Evolutionary conservation across 495 filamentous ascomycete species (phyloP).

Genomic region (Tuber umbilicatum): DNA sequence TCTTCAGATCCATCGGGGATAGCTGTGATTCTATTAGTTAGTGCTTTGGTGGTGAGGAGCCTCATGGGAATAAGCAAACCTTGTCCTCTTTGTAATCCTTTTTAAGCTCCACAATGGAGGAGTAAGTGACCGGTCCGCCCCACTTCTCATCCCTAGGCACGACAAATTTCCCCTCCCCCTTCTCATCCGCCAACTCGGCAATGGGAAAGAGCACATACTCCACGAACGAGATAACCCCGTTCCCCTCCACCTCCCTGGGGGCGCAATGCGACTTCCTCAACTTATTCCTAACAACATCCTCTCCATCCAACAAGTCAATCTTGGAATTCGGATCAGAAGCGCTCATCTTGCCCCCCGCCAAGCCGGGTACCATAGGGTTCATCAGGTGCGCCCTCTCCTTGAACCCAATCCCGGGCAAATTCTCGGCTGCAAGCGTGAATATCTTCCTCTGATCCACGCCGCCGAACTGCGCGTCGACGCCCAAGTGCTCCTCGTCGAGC

Average conservation of each 20-base stretch:
- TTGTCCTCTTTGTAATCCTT: conserved; percentile 74
- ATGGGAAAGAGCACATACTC: conserved; percentile 79
- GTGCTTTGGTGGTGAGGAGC: conserved; percentile 1
- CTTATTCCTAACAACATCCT: conserved; percentile 68
- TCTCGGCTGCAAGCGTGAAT: conserved; percentile 71
- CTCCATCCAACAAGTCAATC: conserved; percentile 79
- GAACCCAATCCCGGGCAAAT: conserved; percentile 65
- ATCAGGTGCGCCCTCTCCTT: conserved; percentile 75
- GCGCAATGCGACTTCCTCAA: conserved; percentile 71
- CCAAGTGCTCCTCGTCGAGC: conserved; percentile 83
- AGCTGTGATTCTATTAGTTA: conserved; percentile 51
- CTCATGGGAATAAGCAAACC: conserved; percentile 48
- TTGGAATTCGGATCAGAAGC: conserved; percentile 63
- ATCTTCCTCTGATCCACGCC: conserved; percentile 86
- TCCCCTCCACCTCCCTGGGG: conserved; percentile 70
- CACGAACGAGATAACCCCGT: conserved; percentile 75
- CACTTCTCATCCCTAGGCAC: conserved; percentile 54
- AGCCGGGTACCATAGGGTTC: conserved; percentile 82
- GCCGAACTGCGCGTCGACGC: conserved; percentile 73
- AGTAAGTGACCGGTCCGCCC: conserved; percentile 69
- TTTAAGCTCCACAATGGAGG: conserved; percentile 60
- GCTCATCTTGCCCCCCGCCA: conserved; percentile 60
- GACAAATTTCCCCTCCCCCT: conserved; percentile 52
- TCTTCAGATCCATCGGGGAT: conserved; percentile 76
- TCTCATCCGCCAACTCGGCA: conserved; percentile 48